Percentiles rank a stretch among this genome's conserved stretches.
These are phyloP conservation scores for Alternaria dauci DNA, from an alignment of 2,329 filamentous ascomycete genomes.

Conservation along the genomic window DNA sequence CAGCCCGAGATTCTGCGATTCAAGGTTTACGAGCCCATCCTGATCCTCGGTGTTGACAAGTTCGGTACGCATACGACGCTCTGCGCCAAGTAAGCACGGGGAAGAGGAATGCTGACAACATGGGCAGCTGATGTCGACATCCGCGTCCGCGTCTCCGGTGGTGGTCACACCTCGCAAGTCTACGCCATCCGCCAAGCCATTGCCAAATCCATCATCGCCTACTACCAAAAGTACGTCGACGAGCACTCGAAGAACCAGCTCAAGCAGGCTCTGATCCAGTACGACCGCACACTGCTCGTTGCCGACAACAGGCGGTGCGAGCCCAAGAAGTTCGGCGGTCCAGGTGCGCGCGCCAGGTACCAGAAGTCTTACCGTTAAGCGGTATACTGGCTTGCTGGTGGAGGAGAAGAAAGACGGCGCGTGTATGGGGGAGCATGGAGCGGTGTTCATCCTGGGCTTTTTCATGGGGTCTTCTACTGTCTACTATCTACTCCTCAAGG, in stretches of 20 bases:
- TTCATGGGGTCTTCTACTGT: constrained; percentile 41
- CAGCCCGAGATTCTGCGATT: constrained; percentile 97
- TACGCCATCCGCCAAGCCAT: constrained; percentile 99
- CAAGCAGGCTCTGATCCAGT: constrained; percentile 95
- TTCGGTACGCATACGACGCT: constrained; percentile 65
- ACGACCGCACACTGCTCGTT: constrained; percentile 96
- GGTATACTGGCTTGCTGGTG: constrained; percentile 19
- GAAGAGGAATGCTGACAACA: constrained; percentile 22
- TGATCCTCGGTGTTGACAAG: constrained; percentile 97
- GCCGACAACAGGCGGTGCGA: constrained; percentile 99
- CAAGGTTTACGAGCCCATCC: constrained; percentile 99
- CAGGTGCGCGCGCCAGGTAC: constrained; percentile 93
- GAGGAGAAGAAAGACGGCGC: constrained; percentile 16
- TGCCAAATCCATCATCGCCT: constrained; percentile 93
- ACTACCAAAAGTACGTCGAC: constrained; percentile 99
- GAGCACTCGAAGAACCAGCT: constrained; percentile 99
- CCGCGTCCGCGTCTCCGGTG: constrained; percentile 92
- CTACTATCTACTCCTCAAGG: constrained; percentile 30
- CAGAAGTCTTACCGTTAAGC: constrained; percentile 99
- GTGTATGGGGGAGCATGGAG: constrained; percentile 43
- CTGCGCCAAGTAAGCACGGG: constrained; percentile 17
- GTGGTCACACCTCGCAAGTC: constrained; percentile 97
- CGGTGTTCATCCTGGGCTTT: constrained; percentile 52
- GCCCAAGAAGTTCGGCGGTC: constrained; percentile 98
- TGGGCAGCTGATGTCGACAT: constrained; percentile 82